Conservation (phyloP, 768 basidiomycete species). For the Lentinula aciculospora region DNA sequence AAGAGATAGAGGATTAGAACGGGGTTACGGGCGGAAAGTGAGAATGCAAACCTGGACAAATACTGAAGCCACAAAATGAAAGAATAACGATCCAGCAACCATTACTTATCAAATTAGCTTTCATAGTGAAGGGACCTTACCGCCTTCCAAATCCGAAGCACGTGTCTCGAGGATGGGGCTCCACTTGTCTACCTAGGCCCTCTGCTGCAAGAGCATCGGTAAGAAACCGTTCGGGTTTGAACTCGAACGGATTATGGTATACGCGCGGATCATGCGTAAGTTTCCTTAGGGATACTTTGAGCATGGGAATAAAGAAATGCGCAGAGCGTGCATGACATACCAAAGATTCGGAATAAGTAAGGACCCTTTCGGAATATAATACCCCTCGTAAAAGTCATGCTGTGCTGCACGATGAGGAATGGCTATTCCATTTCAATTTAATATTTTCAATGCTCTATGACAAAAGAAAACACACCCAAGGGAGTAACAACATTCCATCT, state of each 20-base stretch:
- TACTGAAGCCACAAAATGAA: slow-evolving; percentile 22
- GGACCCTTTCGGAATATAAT: slow-evolving; percentile 55
- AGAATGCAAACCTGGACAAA: slow-evolving; percentile 38
- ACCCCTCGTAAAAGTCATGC: slow-evolving; percentile 58
- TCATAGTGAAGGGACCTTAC: slow-evolving; percentile 21
- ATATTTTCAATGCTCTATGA: slow-evolving; percentile 5
- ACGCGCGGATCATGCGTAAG: slow-evolving; percentile 48
- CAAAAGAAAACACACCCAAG: slow-evolving; percentile 29
- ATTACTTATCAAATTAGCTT: slow-evolving; percentile 2
- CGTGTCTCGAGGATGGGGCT: slow-evolving; percentile 51
- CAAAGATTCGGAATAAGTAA: slow-evolving; percentile 48
- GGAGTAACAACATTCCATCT: slow-evolving; percentile 45
- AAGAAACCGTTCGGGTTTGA: slow-evolving; percentile 60
- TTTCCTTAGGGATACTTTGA: slow-evolving; percentile 29
- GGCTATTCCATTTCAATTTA: slow-evolving; percentile 22
- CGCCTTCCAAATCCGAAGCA: slow-evolving; percentile 73
- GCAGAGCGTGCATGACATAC: slow-evolving; percentile 18
- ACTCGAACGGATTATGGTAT: slow-evolving; percentile 49
- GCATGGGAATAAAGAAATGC: slow-evolving; percentile 1
- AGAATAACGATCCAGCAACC: neutral
- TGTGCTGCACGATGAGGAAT: slow-evolving; percentile 52
- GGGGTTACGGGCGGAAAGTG: slow-evolving; percentile 10
- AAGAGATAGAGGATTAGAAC: slow-evolving; percentile 3
- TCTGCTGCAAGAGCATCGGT: slow-evolving; percentile 21
- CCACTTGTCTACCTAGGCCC: slow-evolving; percentile 26